Conservation (phyloP, 1,284 basidiomycete species). For the Ganoderma resinaceum region DNA sequence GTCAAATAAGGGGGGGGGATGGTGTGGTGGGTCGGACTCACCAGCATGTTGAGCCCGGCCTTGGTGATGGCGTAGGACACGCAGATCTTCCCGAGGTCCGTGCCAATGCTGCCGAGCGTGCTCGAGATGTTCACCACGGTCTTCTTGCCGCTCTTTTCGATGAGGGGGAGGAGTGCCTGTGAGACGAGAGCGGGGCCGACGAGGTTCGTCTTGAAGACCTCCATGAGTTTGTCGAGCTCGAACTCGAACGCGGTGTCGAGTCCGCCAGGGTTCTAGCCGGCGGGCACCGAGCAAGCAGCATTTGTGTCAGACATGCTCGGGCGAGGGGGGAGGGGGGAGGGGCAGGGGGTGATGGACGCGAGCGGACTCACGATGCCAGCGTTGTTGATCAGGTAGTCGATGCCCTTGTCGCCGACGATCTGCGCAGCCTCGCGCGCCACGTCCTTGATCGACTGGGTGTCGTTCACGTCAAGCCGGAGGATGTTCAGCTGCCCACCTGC, state of each 20-base stretch:
- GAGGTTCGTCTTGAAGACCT: not conserved
- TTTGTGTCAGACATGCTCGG: too few relatives aligned
- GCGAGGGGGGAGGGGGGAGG: too few relatives aligned
- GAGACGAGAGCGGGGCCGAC: not conserved
- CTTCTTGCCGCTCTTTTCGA: slow-evolving; percentile 41
- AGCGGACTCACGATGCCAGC: slow-evolving; percentile 43
- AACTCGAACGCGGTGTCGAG: not conserved
- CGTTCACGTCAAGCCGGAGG: slow-evolving; percentile 42
- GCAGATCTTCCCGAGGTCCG: slow-evolving; percentile 30
- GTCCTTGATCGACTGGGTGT: slow-evolving; percentile 32
- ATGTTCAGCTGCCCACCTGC: slow-evolving; percentile 41
- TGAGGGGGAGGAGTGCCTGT: slow-evolving; percentile 24
- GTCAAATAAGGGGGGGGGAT: not conserved
- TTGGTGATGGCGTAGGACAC: slow-evolving; percentile 40
- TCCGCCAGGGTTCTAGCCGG: not conserved
- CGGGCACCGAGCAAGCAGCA: too few relatives aligned
- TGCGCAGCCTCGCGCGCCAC: slow-evolving; percentile 25
- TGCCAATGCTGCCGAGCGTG: slow-evolving; percentile 41
- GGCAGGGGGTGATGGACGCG: not conserved
- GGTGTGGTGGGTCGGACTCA: slow-evolving; percentile 24
- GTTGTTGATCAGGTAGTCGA: slow-evolving; percentile 51
- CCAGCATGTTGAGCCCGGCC: slow-evolving; percentile 40
- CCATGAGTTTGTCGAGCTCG: not conserved
- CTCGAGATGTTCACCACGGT: slow-evolving; percentile 46
- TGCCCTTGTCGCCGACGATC: slow-evolving; percentile 39